phyloP scores from a whole-genome alignment of 139 green algal genomes.

The Medakamo hakoo region DNA sequence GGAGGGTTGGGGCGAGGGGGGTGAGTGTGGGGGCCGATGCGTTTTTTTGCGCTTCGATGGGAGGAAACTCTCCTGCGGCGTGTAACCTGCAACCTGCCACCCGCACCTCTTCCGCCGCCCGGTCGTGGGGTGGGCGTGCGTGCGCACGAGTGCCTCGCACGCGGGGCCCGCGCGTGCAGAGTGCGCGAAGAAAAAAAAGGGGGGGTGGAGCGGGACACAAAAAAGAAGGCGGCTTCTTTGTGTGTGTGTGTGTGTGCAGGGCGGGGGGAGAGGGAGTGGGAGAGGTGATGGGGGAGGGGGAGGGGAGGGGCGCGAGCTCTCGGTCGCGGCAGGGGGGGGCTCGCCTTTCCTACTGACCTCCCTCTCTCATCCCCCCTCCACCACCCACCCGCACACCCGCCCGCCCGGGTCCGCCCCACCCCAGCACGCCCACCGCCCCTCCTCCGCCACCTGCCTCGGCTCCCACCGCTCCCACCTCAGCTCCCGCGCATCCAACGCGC shows the following conservation, averaged over 20 bases:
- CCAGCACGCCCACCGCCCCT: background rate
- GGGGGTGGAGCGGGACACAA: background rate
- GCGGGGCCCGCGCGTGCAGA: too few species aligned
- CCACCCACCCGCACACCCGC: background rate
- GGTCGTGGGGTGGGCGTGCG: too few species aligned
- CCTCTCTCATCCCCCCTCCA: background rate
- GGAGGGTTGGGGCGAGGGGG: too few species aligned
- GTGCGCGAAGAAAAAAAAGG: background rate
- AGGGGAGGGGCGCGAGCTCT: background rate
- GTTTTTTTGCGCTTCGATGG: too few species aligned
- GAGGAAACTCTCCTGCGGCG: background rate
- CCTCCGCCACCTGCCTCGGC: background rate
- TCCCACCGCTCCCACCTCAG: background rate
- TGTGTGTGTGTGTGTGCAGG: too few species aligned
- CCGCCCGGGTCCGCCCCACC: background rate
- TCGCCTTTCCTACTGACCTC: background rate
- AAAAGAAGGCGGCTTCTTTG: background rate
- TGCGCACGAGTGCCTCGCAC: too few species aligned
- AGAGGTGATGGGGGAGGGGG: background rate
- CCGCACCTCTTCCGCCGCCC: too few species aligned
- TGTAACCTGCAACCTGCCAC: background rate
- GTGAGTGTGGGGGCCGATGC: too few species aligned
- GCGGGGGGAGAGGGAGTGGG: too few species aligned
- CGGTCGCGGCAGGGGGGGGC: too few species aligned
- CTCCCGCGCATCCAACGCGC: background rate